Base-by-base conservation (phyloP, 2,329 filamentous ascomycete genomes). In the Coleophoma cylindrospora region DNA sequence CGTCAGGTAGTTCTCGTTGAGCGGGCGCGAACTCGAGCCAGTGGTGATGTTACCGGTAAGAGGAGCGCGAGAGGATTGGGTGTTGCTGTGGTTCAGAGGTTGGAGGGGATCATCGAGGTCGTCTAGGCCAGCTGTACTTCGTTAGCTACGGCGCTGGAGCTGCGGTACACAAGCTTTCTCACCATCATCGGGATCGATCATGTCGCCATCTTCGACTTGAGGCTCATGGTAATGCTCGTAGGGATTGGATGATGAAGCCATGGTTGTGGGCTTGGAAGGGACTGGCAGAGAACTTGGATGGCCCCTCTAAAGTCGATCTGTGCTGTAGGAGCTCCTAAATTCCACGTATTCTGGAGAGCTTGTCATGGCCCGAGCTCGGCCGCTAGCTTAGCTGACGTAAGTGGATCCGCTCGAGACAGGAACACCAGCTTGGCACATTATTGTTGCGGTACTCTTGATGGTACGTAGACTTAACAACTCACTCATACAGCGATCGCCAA, bases 21-120 rank as follows among this genome's bases (percentile, higher is more conserved):
- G 76, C 46, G 77, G 66, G 55, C 72, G 66, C 37, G 82, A 81
- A 34, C 79, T 76, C 53, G 75, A 74, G 47, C 64, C 57, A 34
- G 79, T 76, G 53, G 74, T 72, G 50, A 95, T 95, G 72, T 89
- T 92, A 68, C 91, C 91, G 43, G 87, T 87, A 57, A 96, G 76
- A 49, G 90, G 89, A 46, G 89, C 83, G 60, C 86, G 85, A 64
- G 91, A 86, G 56, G 87, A 84, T 51, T 77, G 77, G 45, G 57
- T 53, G 38, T 71, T 74, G 57, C 77, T 74, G 53, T 71, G 70
- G 56, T 79, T 75, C 57, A 94, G 77, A 38, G 91, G 91, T 70
- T 96, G 91, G 64, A 96, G 91, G 63, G 96, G 90, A 68, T 96
- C 91, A 69, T 94, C 88, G 63, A 96, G 84, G 61, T 91, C 89